Evolutionary conservation across 768 basidiomycete genomes (phyloP), one percentile per base, ranked within the genome.

Genomic region (Mycena galericulata): DNA sequence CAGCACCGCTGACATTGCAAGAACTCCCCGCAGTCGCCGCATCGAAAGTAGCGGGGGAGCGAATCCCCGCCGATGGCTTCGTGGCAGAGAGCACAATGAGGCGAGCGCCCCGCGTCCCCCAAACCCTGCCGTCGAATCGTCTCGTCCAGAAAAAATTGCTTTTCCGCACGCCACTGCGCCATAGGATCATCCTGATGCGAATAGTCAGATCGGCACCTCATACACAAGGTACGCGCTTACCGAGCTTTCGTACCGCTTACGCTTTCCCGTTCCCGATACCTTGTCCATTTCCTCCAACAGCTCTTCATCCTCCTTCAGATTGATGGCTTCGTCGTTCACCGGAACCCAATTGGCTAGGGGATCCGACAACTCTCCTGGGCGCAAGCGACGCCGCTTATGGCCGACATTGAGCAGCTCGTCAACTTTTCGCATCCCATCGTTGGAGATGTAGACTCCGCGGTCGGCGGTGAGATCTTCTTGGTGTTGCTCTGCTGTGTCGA

Each of bases 111-210:
- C 1, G 24, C 2, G 22, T 65, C 53, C n/a, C 56, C 65, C 5
- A 66, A 24, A 15, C 65, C 65, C 20, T 66, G 49, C 11, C 57
- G 49, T 4, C 65, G 65, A 18, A 66, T 7, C 2, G 45, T 36
- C 18, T 51, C 57, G n/a, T 66, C 65, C 5, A 66, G 40, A 40
- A 66, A 66, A n/a, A n/a, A n/a, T n/a, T n/a, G n/a, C n/a, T 50
- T 27, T 9, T 27, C 27, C 14, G 9, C 22, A 12, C 54, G 56
- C 65, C 65, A 66, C 32, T 51, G 49, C 3, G n/a, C 12, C 47
- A 50, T 66, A 10, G 65, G 65, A 20, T 66, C 47, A 8, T 55
- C 54, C 65, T 66, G 24, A 4, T 17, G 8, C 15, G 15, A 5
- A 10, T 22, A 6, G 12, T 38, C 22, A 55, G 22, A 14, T 5